Conservation (phyloP, 805 yeast species). For the Wickerhamiella alocasiicola region DNA sequence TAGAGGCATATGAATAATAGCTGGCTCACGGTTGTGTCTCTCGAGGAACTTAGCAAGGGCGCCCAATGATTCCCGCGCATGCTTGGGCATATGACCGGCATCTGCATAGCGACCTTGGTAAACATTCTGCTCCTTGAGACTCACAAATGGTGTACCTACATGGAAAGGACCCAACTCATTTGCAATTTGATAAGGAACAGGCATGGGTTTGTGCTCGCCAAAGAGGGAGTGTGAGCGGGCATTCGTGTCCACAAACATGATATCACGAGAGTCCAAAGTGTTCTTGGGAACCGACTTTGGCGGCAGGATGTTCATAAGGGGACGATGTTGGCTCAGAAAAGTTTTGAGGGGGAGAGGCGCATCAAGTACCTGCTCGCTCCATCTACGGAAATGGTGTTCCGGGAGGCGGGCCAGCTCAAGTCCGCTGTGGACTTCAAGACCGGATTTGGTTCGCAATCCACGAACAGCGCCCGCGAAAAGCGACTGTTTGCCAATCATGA, state of each 20-base stretch:
- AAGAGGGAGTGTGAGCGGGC: constrained; percentile 10
- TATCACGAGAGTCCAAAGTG: constrained; percentile 17
- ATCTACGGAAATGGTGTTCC: constrained; percentile 16
- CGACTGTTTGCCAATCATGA: too few species aligned
- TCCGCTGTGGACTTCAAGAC: constrained; percentile 2
- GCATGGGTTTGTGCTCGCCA: constrained; percentile 19
- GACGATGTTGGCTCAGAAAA: constrained; percentile 36
- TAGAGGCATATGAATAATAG: constrained; percentile 3
- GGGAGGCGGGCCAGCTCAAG: constrained; percentile 14
- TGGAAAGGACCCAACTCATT: constrained; percentile 29
- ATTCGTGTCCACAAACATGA: constrained; percentile 20
- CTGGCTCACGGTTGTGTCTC: constrained; percentile 6
- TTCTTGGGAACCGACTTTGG: not conserved
- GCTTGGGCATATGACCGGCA: constrained; percentile 8
- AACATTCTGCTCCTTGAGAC: not conserved
- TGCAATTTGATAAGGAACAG: constrained; percentile 31
- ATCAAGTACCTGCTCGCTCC: constrained; percentile 19
- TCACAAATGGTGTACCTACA: constrained; percentile 1
- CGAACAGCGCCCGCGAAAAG: not conserved
- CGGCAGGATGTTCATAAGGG: constrained; percentile 30
- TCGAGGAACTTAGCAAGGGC: constrained; percentile 10
- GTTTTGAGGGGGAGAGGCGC: constrained; percentile 28
- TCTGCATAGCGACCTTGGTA: not conserved
- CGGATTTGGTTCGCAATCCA: constrained; percentile 3
- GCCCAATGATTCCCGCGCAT: constrained; percentile 12